A percentile compares a stretch with the other conserved stretches of the same genome.
phyloP scores from a whole-genome alignment of 371 early-diverging fungal genomes.

The Funneliformis caledonium region DNA sequence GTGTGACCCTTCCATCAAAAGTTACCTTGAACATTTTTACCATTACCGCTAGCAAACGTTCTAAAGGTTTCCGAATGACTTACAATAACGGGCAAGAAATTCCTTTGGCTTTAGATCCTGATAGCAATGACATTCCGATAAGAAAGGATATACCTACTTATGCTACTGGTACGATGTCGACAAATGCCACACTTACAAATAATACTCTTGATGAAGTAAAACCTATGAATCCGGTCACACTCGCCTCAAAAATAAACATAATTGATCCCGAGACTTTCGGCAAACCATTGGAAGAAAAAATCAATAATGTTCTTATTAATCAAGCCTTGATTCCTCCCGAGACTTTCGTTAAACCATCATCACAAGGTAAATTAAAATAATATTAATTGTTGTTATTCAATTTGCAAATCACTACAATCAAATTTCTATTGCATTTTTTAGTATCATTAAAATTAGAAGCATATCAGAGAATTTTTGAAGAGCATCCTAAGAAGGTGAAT shows the following conservation, averaged over 20 bases:
- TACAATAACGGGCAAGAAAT: neutral
- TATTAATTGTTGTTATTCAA: neutral
- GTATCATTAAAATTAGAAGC: neutral
- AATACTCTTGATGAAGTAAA: neutral
- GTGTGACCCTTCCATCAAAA: slow-evolving; percentile 1
- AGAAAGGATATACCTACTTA: neutral
- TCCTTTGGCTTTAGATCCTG: neutral
- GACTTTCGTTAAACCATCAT: neutral
- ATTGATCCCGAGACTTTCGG: neutral
- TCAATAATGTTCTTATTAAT: neutral
- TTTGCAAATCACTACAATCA: neutral
- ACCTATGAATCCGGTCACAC: neutral
- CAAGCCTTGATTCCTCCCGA: neutral
- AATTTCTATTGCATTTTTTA: neutral
- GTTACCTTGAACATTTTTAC: neutral
- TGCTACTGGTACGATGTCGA: neutral
- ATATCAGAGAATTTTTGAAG: neutral
- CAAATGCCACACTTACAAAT: neutral
- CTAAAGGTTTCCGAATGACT: neutral
- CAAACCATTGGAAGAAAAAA: neutral
- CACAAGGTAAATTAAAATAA: neutral
- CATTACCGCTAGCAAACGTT: neutral
- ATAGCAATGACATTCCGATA: neutral
- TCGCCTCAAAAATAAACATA: neutral
- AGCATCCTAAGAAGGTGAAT: neutral